Conservation (phyloP, 805 yeast genomes). For the Yamadazyma phyllophila region DNA sequence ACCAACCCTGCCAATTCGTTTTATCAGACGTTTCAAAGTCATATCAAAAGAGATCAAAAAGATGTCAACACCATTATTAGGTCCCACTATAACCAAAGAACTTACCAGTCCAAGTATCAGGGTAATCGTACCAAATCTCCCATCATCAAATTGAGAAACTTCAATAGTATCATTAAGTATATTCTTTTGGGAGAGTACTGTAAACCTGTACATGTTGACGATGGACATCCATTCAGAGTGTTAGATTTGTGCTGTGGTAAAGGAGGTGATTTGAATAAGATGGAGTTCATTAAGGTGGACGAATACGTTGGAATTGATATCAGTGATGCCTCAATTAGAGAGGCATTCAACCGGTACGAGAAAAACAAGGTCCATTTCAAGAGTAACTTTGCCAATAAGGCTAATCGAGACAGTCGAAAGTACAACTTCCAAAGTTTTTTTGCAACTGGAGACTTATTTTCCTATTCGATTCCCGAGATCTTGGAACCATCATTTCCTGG, state of each 20-base stretch:
- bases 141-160: conserved; percentile 79
- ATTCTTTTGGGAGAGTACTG: conserved; percentile 74
- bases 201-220: conserved; percentile 17
- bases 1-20: conserved; percentile 23
- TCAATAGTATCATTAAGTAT: conserved; percentile 89
- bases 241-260: conserved; percentile 95
- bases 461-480: conserved; percentile 62
- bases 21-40: conserved; percentile 40
- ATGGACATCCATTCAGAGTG: conserved; percentile 40
- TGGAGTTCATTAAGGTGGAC: conserved; percentile 68
- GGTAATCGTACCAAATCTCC: conserved; percentile 71
- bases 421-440: conserved; percentile 75
- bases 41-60: conserved; percentile 30
- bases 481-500: conserved; percentile 62
- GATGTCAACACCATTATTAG: conserved; percentile 68
- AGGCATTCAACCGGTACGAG: conserved; percentile 74
- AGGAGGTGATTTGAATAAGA: conserved; percentile 94
- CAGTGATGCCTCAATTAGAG: conserved; percentile 81
- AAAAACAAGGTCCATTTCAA: conserved; percentile 46
- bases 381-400: conserved; percentile 19
- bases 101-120: conserved; percentile 60
- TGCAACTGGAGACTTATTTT: conserved; percentile 91
- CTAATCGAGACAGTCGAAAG: conserved; percentile 38
- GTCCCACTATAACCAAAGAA: conserved; percentile 81
- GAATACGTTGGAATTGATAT: conserved; percentile 91